Evolutionary conservation across 2,329 filamentous ascomycete genomes (phyloP).

Genomic region (Pseudogymnoascus sp.): DNA sequence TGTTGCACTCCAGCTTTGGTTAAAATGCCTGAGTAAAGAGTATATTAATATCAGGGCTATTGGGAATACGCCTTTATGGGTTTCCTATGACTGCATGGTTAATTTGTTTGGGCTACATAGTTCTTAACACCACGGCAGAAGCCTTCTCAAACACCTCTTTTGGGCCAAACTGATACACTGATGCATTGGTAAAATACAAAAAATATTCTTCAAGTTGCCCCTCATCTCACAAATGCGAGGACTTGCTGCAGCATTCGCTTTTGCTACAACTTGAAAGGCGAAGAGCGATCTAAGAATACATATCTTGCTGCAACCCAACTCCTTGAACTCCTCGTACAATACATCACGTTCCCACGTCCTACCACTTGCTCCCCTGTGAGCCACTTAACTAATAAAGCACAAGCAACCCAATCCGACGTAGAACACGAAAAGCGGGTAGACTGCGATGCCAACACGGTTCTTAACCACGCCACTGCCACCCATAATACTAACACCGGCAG

Average conservation of each 20-base stretch:
- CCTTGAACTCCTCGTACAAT: slow-evolving; percentile 8
- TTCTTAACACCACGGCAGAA: neutral
- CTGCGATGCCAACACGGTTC: slow-evolving; percentile 86
- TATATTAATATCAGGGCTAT: neutral
- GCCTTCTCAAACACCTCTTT: neutral
- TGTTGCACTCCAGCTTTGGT: neutral
- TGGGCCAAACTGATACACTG: neutral
- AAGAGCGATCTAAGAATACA: neutral
- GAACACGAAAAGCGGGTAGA: slow-evolving; percentile 92
- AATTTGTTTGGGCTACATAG: neutral
- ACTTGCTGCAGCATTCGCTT: neutral
- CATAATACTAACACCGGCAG: slow-evolving; percentile 90
- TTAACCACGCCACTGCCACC: slow-evolving; percentile 92
- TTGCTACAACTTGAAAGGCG: neutral
- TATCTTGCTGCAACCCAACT: slow-evolving; percentile 1
- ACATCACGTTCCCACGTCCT: neutral
- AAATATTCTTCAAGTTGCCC: neutral
- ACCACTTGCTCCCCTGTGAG: neutral
- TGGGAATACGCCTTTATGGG: neutral
- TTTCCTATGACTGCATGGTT: neutral
- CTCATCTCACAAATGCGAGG: neutral
- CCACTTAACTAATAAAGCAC: slow-evolving; percentile 85
- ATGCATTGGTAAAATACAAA: neutral
- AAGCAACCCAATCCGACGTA: slow-evolving; percentile 88
- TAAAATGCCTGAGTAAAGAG: neutral